Evolutionary conservation across 1,139 yeast species (phyloP).

Genomic region (Pichia cactophila): DNA sequence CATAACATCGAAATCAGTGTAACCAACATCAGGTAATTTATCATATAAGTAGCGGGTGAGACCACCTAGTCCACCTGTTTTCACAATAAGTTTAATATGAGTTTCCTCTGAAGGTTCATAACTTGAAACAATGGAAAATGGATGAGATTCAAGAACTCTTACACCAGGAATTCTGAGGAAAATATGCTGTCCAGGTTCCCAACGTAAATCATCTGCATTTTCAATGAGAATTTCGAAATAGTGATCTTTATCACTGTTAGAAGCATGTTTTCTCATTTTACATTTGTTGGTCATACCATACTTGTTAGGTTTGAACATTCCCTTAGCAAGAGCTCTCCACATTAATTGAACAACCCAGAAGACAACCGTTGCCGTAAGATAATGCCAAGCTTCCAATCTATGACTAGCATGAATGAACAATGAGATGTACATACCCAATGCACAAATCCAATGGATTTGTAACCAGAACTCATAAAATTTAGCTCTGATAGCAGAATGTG

Average conservation of each 20-base stretch:
- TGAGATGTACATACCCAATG: constrained; percentile 46
- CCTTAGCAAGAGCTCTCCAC: constrained; percentile 45
- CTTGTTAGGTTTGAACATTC: constrained; percentile 41
- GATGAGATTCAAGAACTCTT: constrained; percentile 49
- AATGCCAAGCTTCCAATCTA: constrained; percentile 36
- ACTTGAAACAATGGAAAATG: constrained; percentile 48
- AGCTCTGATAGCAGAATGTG: constrained; percentile 40
- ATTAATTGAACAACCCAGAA: constrained; percentile 48
- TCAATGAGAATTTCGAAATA: constrained; percentile 36
- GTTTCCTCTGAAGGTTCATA: constrained; percentile 26
- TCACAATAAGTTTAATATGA: constrained; percentile 41
- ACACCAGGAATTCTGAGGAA: constrained; percentile 43
- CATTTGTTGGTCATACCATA: constrained; percentile 30
- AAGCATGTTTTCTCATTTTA: constrained; percentile 25
- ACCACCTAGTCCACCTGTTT: constrained; percentile 39
- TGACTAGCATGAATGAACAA: constrained; percentile 44
- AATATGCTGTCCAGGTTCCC: constrained; percentile 60
- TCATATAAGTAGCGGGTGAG: constrained; percentile 35
- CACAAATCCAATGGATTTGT: constrained; percentile 52
- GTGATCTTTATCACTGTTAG: constrained; percentile 10
- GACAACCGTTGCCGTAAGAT: constrained; percentile 50
- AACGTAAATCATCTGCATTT: constrained; percentile 33
- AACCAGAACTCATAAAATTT: constrained; percentile 45
- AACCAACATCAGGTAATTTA: constrained; percentile 22
- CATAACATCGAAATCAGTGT: constrained; percentile 29